These are phyloP conservation scores for Fusarium verrucosum DNA, from an alignment of 2,329 filamentous ascomycete genomes.

Conservation along the genomic window DNA sequence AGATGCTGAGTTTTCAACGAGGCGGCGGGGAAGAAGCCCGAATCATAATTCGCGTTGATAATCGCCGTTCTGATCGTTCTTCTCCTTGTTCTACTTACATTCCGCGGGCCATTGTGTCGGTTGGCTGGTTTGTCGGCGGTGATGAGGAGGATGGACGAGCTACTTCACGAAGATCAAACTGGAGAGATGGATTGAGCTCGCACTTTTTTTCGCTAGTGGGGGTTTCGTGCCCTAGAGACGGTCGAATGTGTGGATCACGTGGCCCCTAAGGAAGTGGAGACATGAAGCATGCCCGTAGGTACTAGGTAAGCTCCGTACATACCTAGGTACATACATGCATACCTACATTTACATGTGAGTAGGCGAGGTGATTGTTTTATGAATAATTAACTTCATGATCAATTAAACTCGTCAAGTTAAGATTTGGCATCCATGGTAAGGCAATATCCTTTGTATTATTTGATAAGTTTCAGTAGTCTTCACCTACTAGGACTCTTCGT, in stretches of 20 bases:
- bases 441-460: no score
- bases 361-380: no score
- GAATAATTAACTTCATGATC: no score
- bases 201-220: constrained; percentile 42
- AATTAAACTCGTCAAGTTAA: no score
- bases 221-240: constrained; percentile 50
- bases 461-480: no score
- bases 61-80: constrained; percentile 5
- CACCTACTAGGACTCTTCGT: neutral
- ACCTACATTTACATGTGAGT: no score
- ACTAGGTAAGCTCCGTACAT: no score
- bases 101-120: constrained; percentile 71
- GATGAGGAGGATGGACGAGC: constrained; percentile 49
- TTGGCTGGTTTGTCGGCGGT: constrained; percentile 52
- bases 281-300: neutral
- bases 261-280: neutral
- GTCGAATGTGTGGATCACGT: constrained; percentile 13
- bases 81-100: constrained; percentile 57
- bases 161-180: constrained; percentile 37
- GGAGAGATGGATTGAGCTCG: constrained; percentile 45
- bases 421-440: no score
- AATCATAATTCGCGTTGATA: constrained; percentile 12
- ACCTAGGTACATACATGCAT: no score
- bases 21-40: constrained; percentile 2
- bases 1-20: constrained; percentile 35